Evolutionary conservation across 345 rosid genomes (phyloP).

Genomic region (Eucalyptus curtisii): DNA sequence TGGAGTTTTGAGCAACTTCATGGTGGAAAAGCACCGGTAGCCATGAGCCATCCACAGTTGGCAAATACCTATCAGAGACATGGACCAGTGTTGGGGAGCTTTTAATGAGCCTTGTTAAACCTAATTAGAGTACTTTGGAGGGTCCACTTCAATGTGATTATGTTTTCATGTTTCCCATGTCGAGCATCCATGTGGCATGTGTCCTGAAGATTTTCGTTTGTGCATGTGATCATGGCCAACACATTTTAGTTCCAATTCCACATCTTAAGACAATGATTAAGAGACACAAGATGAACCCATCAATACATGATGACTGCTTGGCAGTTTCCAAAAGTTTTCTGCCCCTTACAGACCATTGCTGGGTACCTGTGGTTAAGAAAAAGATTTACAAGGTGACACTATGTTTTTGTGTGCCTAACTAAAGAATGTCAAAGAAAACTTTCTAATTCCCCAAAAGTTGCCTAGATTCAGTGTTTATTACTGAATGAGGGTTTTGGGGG

Average conservation of each 20-base stretch:
- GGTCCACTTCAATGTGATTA: conserved; percentile 17
- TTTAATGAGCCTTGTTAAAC: background rate
- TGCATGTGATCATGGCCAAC: conserved; percentile 17
- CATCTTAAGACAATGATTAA: background rate
- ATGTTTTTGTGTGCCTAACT: background rate
- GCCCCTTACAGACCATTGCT: background rate
- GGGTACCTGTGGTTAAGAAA: background rate
- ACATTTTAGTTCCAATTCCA: conserved; percentile 2
- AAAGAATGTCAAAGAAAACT: background rate
- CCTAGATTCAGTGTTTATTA: background rate
- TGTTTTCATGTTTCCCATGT: conserved; percentile 24
- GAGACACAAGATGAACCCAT: background rate
- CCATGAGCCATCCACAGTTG: background rate
- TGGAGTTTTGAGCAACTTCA: background rate
- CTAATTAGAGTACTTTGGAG: background rate
- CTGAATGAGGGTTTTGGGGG: background rate
- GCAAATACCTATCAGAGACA: background rate
- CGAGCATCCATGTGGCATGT: background rate
- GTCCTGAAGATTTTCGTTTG: background rate
- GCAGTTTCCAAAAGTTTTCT: background rate
- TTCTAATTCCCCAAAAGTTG: background rate
- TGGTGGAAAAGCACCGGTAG: background rate
- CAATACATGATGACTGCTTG: background rate
- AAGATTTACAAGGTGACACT: background rate
- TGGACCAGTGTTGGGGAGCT: background rate